These are phyloP conservation scores for Thalia dealbata DNA, from an alignment of 176 grass and related monocot species.

Conservation along the genomic window DNA sequence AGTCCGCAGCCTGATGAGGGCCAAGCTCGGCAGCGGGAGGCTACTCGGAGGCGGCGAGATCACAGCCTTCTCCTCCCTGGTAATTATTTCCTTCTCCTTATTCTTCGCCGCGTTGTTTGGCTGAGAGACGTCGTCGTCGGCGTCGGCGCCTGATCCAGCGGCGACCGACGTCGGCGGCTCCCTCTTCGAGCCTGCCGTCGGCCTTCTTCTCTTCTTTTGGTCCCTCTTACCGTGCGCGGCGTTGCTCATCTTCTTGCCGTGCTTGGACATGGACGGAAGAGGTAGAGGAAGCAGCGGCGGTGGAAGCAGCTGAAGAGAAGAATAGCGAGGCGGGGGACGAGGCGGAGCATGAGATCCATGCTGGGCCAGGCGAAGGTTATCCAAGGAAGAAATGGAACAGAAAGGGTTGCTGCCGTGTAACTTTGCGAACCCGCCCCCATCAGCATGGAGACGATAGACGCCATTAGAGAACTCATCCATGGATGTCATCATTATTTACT, in stretches of 20 bases:
- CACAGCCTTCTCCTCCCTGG: neutral
- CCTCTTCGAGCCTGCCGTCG: neutral
- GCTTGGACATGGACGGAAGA: constrained; percentile 10
- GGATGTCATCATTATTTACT: neutral
- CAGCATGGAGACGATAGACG: neutral
- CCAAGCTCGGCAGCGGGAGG: constrained; percentile 55
- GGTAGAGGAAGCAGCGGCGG: constrained; percentile 57
- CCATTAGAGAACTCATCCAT: neutral
- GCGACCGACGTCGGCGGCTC: neutral
- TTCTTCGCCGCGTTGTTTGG: neutral
- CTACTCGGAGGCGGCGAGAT: constrained; percentile 52
- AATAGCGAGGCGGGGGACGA: neutral
- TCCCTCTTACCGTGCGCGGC: neutral
- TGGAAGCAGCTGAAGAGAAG: constrained; percentile 33
- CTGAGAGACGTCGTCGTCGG: neutral
- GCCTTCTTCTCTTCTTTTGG: constrained; percentile 1
- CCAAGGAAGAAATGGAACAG: neutral
- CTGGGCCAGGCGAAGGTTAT: neutral
- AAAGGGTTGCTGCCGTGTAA: neutral
- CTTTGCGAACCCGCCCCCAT: neutral
- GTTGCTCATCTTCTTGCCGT: neutral
- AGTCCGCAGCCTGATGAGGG: constrained; percentile 21
- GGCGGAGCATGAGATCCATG: constrained; percentile 19
- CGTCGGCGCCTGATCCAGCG: too few species aligned
- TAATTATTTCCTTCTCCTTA: neutral